Evolutionary conservation across 1,284 basidiomycete genomes (phyloP).

Genomic region (Trametes pubescens): DNA sequence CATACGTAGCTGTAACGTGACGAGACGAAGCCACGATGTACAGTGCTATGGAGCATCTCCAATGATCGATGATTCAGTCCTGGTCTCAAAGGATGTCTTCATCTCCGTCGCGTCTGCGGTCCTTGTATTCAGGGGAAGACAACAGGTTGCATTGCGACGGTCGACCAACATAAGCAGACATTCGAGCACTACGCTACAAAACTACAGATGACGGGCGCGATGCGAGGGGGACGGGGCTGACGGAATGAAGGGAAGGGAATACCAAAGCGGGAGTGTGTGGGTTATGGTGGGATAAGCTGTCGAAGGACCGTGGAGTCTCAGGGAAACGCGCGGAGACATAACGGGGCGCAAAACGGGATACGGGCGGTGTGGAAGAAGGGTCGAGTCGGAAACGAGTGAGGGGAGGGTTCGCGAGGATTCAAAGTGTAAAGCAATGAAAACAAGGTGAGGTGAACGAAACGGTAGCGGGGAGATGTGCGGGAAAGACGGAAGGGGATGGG

Average conservation of each 20-base stretch:
- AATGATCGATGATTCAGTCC: not conserved
- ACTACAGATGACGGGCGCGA: conserved; percentile 42
- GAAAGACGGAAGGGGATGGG: conserved; percentile 6
- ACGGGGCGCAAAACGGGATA: conserved; percentile 26
- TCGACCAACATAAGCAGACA: conserved; percentile 36
- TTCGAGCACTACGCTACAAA: conserved; percentile 46
- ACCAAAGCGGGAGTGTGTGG: conserved; percentile 7
- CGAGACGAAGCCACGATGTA: no score
- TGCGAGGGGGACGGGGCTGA: conserved; percentile 26
- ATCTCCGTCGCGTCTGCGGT: not conserved
- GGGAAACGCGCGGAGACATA: conserved; percentile 11
- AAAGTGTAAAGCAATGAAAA: conserved; percentile 12
- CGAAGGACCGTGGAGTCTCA: conserved; percentile 13
- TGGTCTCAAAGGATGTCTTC: not conserved
- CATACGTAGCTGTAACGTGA: no score
- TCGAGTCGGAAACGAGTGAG: conserved; percentile 17
- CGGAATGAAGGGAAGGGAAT: not conserved
- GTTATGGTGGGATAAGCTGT: conserved; percentile 13
- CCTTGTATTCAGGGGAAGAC: conserved; percentile 16
- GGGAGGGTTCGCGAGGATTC: conserved; percentile 12
- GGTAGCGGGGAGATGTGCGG: conserved; percentile 3
- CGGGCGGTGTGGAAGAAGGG: conserved; percentile 11
- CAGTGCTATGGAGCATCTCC: not conserved
- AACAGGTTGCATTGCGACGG: conserved; percentile 35
- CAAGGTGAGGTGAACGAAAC: not conserved